phyloP scores from a whole-genome alignment of 2,329 filamentous ascomycete species.

The Trichophyton equinum region DNA sequence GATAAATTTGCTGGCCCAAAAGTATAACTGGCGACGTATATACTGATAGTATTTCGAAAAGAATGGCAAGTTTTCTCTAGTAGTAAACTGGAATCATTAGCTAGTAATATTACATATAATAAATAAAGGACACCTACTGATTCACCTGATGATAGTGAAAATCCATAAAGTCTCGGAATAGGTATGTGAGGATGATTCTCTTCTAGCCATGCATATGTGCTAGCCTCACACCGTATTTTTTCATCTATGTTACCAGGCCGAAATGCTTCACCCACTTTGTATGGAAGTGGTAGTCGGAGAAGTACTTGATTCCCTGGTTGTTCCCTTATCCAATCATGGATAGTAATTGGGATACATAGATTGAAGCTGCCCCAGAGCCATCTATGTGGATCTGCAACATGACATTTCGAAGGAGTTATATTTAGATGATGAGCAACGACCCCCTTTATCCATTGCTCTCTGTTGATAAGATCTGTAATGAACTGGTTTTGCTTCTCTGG shows the following conservation, averaged over 20 bases:
- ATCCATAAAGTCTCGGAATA: slow-evolving; percentile 13
- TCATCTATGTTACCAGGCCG: slow-evolving; percentile 6
- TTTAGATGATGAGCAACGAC: slow-evolving; percentile 10
- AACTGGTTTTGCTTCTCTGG: slow-evolving; percentile 3
- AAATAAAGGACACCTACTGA: not conserved
- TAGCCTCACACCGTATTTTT: slow-evolving; percentile 6
- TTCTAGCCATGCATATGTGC: slow-evolving; percentile 1
- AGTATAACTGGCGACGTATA: not conserved
- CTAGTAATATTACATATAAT: slow-evolving; percentile 12
- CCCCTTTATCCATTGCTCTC: slow-evolving; percentile 3
- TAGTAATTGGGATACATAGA: slow-evolving; percentile 19
- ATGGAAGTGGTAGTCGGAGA: slow-evolving; percentile 4
- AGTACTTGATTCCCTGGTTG: not conserved
- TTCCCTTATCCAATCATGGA: not conserved
- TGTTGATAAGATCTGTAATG: slow-evolving; percentile 6
- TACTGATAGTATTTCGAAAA: not conserved
- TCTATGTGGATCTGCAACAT: slow-evolving; percentile 3
- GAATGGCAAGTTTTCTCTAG: not conserved
- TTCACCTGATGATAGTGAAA: slow-evolving; percentile 10
- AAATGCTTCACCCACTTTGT: slow-evolving; percentile 3
- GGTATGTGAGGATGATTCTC: slow-evolving; percentile 9
- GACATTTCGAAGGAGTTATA: slow-evolving; percentile 5
- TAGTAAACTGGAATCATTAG: slow-evolving; percentile 18
- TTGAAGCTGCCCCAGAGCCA: slow-evolving; percentile 27
- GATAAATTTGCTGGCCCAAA: not conserved